Evolutionary conservation across 306 rosid genomes (phyloP).

Genomic region (Trichosanthes truncata): DNA sequence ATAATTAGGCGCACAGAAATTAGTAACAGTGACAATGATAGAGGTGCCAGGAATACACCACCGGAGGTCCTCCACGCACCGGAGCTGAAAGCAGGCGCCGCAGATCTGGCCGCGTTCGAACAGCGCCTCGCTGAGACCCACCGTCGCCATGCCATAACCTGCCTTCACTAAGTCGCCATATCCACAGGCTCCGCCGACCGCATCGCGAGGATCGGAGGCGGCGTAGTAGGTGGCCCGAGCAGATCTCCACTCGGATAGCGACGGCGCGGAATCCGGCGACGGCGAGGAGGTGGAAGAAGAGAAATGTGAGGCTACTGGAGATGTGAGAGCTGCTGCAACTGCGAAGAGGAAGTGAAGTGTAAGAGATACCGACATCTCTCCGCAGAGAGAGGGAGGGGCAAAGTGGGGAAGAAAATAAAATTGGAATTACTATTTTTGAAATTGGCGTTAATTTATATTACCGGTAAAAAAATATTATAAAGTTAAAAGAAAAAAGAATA

Average conservation of each 20-base stretch:
- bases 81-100: constrained; percentile 81
- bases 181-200: constrained; percentile 90
- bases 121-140: constrained; percentile 66
- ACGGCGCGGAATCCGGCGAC: constrained; percentile 12
- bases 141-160: constrained; percentile 83
- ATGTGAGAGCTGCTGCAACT: constrained; percentile 13
- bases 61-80: constrained; percentile 73
- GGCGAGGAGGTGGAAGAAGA: constrained; percentile 12
- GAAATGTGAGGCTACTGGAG: constrained; percentile 38
- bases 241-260: constrained; percentile 60
- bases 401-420: neutral
- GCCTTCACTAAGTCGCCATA: constrained; percentile 65
- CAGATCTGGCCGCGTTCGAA: constrained; percentile 96
- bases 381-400: constrained; percentile 3
- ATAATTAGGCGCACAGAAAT: constrained; percentile 87
- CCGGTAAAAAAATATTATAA: neutral
- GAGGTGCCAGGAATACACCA: constrained; percentile 92
- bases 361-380: constrained; percentile 28
- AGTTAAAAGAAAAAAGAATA: neutral
- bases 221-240: constrained; percentile 95
- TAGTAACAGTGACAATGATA: constrained; percentile 75
- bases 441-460: neutral
- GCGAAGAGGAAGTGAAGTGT: constrained; percentile 22
- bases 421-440: neutral
- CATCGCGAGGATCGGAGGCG: constrained; percentile 70